phyloP scores from a whole-genome alignment of 176 grass and related monocot genomes.

The Carex kokanica region DNA sequence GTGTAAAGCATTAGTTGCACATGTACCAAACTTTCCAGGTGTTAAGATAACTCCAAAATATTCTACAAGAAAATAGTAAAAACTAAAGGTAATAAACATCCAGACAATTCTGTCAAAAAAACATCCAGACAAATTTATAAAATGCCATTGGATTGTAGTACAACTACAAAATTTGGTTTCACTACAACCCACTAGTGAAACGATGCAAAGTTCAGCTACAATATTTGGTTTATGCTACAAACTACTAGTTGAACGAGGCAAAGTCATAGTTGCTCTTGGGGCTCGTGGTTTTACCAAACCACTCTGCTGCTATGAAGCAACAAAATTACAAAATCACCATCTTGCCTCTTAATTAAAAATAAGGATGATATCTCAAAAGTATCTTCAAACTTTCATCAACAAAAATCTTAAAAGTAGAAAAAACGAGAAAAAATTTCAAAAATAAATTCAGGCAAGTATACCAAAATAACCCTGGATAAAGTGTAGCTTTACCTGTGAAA shows the following conservation, averaged over 20 bases:
- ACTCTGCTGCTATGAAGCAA: neutral
- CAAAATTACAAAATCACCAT: neutral
- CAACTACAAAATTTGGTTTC: neutral
- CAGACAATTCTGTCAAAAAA: too few relatives aligned
- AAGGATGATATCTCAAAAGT: neutral
- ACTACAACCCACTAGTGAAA: neutral
- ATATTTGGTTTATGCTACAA: neutral
- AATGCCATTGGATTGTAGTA: conserved; percentile 6
- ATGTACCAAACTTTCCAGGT: neutral
- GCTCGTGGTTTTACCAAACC: too few relatives aligned
- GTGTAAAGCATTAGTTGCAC: neutral
- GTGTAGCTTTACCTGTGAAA: conserved; percentile 46
- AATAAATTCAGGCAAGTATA: neutral
- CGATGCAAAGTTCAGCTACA: neutral
- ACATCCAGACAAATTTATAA: neutral
- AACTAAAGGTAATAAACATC: neutral
- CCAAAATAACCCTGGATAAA: neutral
- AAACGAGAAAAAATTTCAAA: neutral
- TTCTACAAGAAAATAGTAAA: neutral
- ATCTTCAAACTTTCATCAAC: neutral
- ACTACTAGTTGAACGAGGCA: neutral
- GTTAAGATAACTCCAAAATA: neutral
- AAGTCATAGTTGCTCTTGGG: too few relatives aligned
- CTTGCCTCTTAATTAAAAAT: neutral
- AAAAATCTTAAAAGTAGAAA: neutral